Evolutionary conservation across 495 filamentous ascomycete species (phyloP).

Genomic region (Collariella sp.): DNA sequence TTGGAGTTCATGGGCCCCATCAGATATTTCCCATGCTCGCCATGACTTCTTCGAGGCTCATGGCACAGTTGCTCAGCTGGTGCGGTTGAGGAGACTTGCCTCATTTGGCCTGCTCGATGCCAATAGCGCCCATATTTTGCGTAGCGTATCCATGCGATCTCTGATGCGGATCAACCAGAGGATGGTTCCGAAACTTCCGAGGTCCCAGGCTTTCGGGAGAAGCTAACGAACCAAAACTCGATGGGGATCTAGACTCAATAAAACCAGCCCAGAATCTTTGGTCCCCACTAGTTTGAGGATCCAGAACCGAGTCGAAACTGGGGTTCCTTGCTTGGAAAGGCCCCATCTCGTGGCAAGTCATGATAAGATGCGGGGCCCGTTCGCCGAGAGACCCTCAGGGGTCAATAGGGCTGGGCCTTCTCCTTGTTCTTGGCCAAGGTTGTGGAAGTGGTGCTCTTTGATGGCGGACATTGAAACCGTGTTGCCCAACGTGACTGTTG

Average conservation of each 20-base stretch:
- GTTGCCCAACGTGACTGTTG: too few species aligned
- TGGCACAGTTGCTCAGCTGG: not conserved
- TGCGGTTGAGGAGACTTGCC: not conserved
- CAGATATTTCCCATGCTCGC: not conserved
- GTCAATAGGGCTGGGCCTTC: too few species aligned
- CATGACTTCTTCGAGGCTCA: too few species aligned
- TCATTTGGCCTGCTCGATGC: not conserved
- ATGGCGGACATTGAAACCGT: too few species aligned
- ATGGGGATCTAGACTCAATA: not conserved
- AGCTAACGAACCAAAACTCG: not conserved
- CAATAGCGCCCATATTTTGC: not conserved
- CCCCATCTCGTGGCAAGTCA: too few species aligned
- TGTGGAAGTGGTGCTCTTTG: too few species aligned
- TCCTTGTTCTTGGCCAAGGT: too few species aligned
- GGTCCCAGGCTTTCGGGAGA: not conserved
- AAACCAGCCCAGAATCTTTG: not conserved
- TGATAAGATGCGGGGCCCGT: too few species aligned
- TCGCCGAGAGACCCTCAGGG: too few species aligned
- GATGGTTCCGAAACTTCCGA: not conserved
- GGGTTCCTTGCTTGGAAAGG: too few species aligned
- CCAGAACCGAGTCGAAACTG: too few species aligned
- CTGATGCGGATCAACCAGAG: too few species aligned
- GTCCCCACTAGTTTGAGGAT: not conserved
- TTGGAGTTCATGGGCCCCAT: not conserved
- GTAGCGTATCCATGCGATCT: not conserved